Percentiles rank a stretch among this genome's conserved stretches.
phyloP scores from a whole-genome alignment of 768 basidiomycete species.

The Tricholoma matsutake region DNA sequence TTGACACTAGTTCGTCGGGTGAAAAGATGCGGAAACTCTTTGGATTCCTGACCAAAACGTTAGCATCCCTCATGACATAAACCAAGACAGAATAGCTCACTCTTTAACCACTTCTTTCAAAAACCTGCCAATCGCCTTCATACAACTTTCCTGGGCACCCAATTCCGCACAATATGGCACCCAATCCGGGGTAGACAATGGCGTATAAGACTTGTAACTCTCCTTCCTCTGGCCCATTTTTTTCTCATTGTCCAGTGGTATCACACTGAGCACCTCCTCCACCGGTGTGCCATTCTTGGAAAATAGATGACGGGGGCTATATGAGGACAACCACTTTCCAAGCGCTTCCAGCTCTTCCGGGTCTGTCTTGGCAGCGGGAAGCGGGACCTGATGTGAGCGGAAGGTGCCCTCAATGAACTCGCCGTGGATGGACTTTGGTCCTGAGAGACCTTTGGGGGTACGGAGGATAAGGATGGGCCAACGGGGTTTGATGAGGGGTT shows the following conservation, averaged over 20 bases:
- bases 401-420: conserved; percentile 79
- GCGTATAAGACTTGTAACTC: conserved; percentile 57
- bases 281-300: conserved; percentile 47
- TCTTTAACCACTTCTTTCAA: conserved; percentile 53
- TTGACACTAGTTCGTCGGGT: conserved; percentile 84
- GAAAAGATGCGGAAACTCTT: conserved; percentile 84
- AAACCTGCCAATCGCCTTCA: conserved; percentile 65
- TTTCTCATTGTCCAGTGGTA: conserved; percentile 54
- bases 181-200: conserved; percentile 70
- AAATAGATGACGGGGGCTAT: conserved; percentile 68
- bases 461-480: conserved; percentile 88
- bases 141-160: conserved; percentile 67
- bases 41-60: conserved; percentile 52
- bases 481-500: conserved; percentile 81
- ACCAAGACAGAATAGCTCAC: conserved; percentile 30
- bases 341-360: conserved; percentile 60
- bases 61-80: neutral
- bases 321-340: conserved; percentile 71
- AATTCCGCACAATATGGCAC: conserved; percentile 45
- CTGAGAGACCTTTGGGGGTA: conserved; percentile 80
- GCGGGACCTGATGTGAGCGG: conserved; percentile 86
- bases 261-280: conserved; percentile 51
- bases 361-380: conserved; percentile 67
- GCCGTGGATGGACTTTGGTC: conserved; percentile 64
- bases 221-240: conserved; percentile 72